These are phyloP conservation scores for Phytophthora pluvialis DNA, from an alignment of 352 stramenopile species.

Conservation along the genomic window DNA sequence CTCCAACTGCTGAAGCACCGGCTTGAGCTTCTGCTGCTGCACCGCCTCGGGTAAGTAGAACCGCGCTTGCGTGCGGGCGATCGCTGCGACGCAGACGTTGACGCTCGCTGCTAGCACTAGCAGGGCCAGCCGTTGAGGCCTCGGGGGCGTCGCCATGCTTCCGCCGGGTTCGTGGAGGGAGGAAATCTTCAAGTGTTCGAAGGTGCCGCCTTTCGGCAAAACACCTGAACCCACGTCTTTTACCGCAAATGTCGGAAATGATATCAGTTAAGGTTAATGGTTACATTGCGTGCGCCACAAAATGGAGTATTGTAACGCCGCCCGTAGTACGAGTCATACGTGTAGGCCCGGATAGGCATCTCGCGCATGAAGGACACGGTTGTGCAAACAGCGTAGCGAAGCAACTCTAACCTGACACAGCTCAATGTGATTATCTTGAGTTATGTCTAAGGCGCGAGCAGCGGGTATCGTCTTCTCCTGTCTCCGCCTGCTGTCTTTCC, in stretches of 20 bases:
- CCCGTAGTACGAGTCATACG: not conserved
- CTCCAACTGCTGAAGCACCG: slow-evolving; percentile 59
- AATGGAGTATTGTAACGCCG: not conserved
- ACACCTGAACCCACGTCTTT: slow-evolving; percentile 8
- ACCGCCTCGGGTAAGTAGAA: slow-evolving; percentile 61
- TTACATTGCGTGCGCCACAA: not conserved
- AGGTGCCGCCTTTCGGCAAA: slow-evolving; percentile 1
- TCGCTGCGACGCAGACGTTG: not conserved
- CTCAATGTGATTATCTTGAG: slow-evolving; percentile 35
- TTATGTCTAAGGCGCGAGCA: slow-evolving; percentile 25
- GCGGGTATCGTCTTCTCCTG: not conserved
- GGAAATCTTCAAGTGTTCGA: slow-evolving; percentile 28
- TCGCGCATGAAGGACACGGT: no score
- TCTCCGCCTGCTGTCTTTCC: not conserved
- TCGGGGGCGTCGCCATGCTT: slow-evolving; percentile 14
- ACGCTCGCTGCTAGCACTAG: slow-evolving; percentile 16
- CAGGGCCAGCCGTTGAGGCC: slow-evolving; percentile 11
- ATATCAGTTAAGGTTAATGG: slow-evolving; percentile 19
- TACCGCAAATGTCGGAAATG: slow-evolving; percentile 13
- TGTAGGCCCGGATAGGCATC: no score
- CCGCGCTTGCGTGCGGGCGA: slow-evolving; percentile 36
- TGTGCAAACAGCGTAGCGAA: not conserved
- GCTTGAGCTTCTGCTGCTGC: slow-evolving; percentile 38
- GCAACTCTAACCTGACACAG: slow-evolving; percentile 17
- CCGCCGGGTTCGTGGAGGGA: not conserved